phyloP scores from a whole-genome alignment of 495 filamentous ascomycete genomes.

The Aspergillus diversus region DNA sequence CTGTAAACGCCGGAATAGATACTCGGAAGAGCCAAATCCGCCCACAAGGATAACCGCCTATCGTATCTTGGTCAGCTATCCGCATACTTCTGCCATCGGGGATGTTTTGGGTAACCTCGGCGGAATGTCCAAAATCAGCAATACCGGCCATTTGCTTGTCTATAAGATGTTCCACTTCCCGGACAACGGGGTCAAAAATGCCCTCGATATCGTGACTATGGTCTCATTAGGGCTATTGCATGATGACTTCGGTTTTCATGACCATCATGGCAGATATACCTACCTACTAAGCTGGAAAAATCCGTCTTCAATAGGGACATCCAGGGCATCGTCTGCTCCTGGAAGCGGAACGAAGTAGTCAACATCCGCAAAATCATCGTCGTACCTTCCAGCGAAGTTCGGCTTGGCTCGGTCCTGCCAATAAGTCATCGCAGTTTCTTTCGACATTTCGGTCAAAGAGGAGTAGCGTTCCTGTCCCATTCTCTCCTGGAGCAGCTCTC shows the following conservation, averaged over 20 bases:
- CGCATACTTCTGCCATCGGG: background rate
- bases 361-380: conserved; percentile 20
- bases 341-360: conserved; percentile 28
- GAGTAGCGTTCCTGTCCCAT: conserved; percentile 26
- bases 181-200: conserved; percentile 62
- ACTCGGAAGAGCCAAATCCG: conserved; percentile 70
- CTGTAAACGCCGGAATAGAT: conserved; percentile 61
- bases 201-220: conserved; percentile 44
- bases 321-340: conserved; percentile 22
- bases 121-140: background rate
- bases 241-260: background rate
- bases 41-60: conserved; percentile 70
- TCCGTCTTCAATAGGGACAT: conserved; percentile 18
- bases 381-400: conserved; percentile 7
- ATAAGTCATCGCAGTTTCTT: conserved; percentile 15
- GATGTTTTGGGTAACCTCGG: conserved; percentile 21
- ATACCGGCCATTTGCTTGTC: conserved; percentile 57
- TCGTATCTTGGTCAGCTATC: conserved; percentile 25
- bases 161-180: conserved; percentile 61
- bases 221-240: background rate
- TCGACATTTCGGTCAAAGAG: conserved; percentile 13
- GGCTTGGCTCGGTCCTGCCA: conserved; percentile 37
- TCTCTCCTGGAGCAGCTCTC: conserved; percentile 41
- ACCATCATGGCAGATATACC: background rate
- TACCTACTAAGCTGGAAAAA: conserved; percentile 30